Percentiles rank a stretch among this genome's conserved stretches.
These are phyloP conservation scores for Ustilago cynodontis DNA, from an alignment of 1,284 basidiomycete genomes.

Conservation along the genomic window DNA sequence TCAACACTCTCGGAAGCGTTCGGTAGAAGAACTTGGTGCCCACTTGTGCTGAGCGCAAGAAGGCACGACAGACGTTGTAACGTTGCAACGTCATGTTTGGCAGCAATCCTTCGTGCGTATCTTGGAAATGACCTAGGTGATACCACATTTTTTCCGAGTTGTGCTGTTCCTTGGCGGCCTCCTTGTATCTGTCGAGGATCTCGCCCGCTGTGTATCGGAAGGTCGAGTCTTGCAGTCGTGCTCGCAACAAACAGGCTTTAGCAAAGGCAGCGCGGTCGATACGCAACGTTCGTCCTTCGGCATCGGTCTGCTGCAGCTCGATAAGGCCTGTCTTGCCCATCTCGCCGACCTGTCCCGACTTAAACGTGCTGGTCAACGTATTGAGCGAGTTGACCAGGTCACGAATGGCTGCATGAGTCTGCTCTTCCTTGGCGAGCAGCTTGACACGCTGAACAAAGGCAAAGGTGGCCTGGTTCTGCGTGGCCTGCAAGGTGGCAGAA, in stretches of 20 bases:
- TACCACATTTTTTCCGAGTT: slow-evolving; percentile 73
- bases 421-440: slow-evolving; percentile 82
- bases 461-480: slow-evolving; percentile 80
- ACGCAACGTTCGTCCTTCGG: slow-evolving; percentile 20
- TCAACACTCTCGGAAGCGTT: slow-evolving; percentile 91
- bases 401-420: slow-evolving; percentile 86
- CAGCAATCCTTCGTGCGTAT: slow-evolving; percentile 72
- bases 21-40: slow-evolving; percentile 98
- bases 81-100: slow-evolving; percentile 58
- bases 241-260: slow-evolving; percentile 86
- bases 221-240: slow-evolving; percentile 92
- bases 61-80: slow-evolving; percentile 77
- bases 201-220: slow-evolving; percentile 81
- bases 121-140: slow-evolving; percentile 55
- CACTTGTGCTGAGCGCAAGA: slow-evolving; percentile 79
- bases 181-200: slow-evolving; percentile 72
- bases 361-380: slow-evolving; percentile 33
- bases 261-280: slow-evolving; percentile 34
- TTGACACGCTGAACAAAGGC: slow-evolving; percentile 93
- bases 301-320: slow-evolving; percentile 36
- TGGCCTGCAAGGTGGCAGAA: slow-evolving; percentile 91
- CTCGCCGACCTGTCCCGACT: slow-evolving; percentile 27
- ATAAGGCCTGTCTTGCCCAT: slow-evolving; percentile 23
- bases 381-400: slow-evolving; percentile 85
- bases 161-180: slow-evolving; percentile 72